Conservation (phyloP, 78 protist species). For the Anaeramoeba ignava region DNA sequence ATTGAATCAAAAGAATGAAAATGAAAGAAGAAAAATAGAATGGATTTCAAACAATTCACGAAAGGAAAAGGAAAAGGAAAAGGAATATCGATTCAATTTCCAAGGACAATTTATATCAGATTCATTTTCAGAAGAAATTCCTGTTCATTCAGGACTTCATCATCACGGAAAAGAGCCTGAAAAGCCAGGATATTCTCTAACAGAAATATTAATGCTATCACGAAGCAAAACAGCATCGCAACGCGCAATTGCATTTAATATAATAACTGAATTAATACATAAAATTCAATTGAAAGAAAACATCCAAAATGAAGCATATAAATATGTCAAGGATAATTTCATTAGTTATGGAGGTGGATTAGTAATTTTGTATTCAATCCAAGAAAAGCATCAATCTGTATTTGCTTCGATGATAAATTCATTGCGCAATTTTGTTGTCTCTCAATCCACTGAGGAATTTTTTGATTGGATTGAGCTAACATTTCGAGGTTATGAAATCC, state of each 20-base stretch:
- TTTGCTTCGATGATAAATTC: neutral
- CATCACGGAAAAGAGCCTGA: slow-evolving; percentile 22
- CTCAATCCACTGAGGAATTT: neutral
- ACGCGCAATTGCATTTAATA: neutral
- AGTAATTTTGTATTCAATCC: neutral
- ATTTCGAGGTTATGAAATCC: neutral
- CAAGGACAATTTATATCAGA: neutral
- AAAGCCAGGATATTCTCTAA: slow-evolving; percentile 19
- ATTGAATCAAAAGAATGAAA: neutral
- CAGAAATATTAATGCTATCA: neutral
- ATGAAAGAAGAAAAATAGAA: neutral
- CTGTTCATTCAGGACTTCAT: neutral
- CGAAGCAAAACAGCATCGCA: slow-evolving; percentile 17
- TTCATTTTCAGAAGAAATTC: neutral
- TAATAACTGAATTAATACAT: neutral
- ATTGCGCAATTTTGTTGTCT: neutral
- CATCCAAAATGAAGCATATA: neutral
- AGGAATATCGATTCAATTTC: neutral
- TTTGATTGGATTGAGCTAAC: neutral
- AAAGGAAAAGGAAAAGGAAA: neutral
- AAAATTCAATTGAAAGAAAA: neutral
- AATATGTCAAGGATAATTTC: neutral
- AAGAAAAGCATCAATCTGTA: neutral
- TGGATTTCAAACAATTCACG: neutral
- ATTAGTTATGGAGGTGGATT: neutral